phyloP scores from a whole-genome alignment of 164 flowering plant genomes.

The Chimonanthus salicifolius region DNA sequence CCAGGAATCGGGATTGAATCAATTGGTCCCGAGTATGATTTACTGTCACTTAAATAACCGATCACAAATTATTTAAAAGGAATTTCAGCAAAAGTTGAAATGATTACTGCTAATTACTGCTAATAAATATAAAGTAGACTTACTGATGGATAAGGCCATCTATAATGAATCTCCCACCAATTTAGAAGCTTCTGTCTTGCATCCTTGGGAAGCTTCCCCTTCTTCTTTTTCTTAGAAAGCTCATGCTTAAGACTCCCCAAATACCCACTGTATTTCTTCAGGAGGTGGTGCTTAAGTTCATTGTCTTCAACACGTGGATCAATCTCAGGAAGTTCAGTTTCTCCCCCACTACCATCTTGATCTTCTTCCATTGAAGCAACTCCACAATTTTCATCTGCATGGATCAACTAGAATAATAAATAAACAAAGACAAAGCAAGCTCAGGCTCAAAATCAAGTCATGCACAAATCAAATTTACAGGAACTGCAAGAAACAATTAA shows the following conservation, averaged over 20 bases:
- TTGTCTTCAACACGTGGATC: slow-evolving; percentile 85
- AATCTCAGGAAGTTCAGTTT: slow-evolving; percentile 62
- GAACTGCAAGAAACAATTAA: background rate
- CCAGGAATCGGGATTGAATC: no score
- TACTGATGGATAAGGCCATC: slow-evolving; percentile 96
- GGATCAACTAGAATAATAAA: background rate
- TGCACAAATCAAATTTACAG: background rate
- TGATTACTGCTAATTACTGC: background rate
- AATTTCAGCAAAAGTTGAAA: background rate
- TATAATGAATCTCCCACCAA: slow-evolving; percentile 93
- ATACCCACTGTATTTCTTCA: slow-evolving; percentile 86
- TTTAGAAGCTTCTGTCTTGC: slow-evolving; percentile 79
- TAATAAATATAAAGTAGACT: background rate
- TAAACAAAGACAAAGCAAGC: background rate
- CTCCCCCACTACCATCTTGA: slow-evolving; percentile 72
- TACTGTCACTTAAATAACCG: no score
- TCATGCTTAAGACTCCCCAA: slow-evolving; percentile 83
- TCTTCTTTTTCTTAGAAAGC: slow-evolving; percentile 88
- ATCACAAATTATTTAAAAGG: no score
- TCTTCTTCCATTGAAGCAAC: slow-evolving; percentile 86
- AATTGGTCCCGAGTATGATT: no score
- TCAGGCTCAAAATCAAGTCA: background rate
- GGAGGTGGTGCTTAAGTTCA: slow-evolving; percentile 71
- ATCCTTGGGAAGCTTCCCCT: slow-evolving; percentile 86
- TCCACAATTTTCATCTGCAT: slow-evolving; percentile 62